Percentiles rank a stretch among this genome's conserved stretches.
Evolutionary conservation across 805 yeast species (phyloP).

Genomic region (Clavispora santaluciae): DNA sequence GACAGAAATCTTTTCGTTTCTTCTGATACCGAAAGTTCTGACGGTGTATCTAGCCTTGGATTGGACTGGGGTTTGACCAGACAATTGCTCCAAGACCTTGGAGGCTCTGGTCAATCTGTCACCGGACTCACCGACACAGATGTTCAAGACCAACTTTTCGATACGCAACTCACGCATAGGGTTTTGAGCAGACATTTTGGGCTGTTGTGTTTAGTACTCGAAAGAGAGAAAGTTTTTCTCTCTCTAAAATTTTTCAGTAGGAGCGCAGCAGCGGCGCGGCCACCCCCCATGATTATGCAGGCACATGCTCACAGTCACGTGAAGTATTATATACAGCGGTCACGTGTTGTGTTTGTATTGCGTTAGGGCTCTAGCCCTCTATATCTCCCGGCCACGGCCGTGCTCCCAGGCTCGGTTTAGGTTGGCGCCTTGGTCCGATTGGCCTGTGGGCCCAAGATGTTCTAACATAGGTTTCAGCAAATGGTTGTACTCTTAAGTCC

Average conservation of each 20-base stretch:
- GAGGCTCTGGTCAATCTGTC: conserved; percentile 99
- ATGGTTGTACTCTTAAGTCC: too few relatives aligned
- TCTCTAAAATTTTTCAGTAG: conserved; percentile 7
- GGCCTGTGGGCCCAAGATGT: too few relatives aligned
- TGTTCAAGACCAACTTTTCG: conserved; percentile 99
- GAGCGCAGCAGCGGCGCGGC: conserved; percentile 5
- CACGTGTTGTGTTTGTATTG: background rate
- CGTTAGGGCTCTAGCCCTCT: background rate
- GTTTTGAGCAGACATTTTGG: conserved; percentile 54
- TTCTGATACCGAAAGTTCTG: conserved; percentile 99
- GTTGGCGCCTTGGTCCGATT: too few relatives aligned
- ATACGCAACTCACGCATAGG: conserved; percentile 98
- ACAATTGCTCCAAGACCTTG: conserved; percentile 98
- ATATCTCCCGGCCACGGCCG: too few relatives aligned
- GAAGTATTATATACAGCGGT: background rate
- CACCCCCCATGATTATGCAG: background rate
- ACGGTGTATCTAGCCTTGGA: conserved; percentile 99
- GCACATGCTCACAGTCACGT: background rate
- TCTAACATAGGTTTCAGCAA: too few relatives aligned
- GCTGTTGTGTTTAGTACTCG: conserved; percentile 7
- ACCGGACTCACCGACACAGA: conserved; percentile 99
- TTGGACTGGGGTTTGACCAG: conserved; percentile 99
- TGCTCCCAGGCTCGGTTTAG: too few relatives aligned
- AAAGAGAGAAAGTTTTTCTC: conserved; percentile 4
- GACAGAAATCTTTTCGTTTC: conserved; percentile 99